These are phyloP conservation scores for Candida corydali DNA, from an alignment of 805 yeast genomes.

Conservation along the genomic window DNA sequence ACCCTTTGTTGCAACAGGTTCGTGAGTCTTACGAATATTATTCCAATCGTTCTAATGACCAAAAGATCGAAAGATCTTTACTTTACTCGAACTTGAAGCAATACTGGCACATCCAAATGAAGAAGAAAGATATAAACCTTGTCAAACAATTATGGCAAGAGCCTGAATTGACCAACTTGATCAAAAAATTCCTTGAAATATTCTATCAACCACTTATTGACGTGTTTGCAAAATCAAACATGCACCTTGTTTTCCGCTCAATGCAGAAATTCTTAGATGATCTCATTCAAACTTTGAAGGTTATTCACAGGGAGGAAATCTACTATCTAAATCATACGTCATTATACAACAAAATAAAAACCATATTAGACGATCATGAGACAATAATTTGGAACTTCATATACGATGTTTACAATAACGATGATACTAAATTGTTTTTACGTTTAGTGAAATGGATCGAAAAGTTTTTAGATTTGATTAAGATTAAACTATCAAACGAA, in stretches of 20 bases:
- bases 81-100: slow-evolving; percentile 54
- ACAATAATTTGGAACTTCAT: slow-evolving; percentile 69
- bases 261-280: slow-evolving; percentile 37
- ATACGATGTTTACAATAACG: slow-evolving; percentile 78
- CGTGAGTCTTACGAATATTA: slow-evolving; percentile 18
- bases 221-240: slow-evolving; percentile 32
- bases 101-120: slow-evolving; percentile 56
- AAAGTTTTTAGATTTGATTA: slow-evolving; percentile 56
- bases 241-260: slow-evolving; percentile 35
- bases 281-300: slow-evolving; percentile 65
- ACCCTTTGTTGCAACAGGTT: slow-evolving; percentile 10
- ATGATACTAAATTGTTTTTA: slow-evolving; percentile 65
- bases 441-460: slow-evolving; percentile 74
- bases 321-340: slow-evolving; percentile 47
- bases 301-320: slow-evolving; percentile 52
- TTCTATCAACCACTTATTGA: slow-evolving; percentile 40
- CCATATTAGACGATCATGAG: slow-evolving; percentile 67
- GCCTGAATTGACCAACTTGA: slow-evolving; percentile 69
- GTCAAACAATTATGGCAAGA: slow-evolving; percentile 81
- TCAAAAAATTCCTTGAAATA: slow-evolving; percentile 61
- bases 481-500: slow-evolving; percentile 50
- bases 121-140: slow-evolving; percentile 72
- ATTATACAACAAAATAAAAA: slow-evolving; percentile 63
- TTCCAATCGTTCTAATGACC: slow-evolving; percentile 8
- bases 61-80: slow-evolving; percentile 18